These are phyloP conservation scores for Schizosaccharomyces versatilis DNA, from an alignment of 1,139 yeast species.

Conservation along the genomic window DNA sequence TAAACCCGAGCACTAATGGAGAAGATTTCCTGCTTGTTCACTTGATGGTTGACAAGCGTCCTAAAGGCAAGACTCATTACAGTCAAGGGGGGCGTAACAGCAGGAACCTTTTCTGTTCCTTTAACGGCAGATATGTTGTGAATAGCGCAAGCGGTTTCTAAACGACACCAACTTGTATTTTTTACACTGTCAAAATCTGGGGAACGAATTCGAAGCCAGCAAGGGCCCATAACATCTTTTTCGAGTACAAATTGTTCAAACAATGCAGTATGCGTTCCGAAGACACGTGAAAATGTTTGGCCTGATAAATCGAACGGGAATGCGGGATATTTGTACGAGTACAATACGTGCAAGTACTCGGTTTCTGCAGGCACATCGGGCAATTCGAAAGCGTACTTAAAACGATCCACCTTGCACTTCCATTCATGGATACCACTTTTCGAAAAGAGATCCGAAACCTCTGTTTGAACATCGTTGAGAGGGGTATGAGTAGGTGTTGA, in stretches of 20 bases:
- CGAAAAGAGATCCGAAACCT: slow-evolving; percentile 42
- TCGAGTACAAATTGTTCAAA: slow-evolving; percentile 75
- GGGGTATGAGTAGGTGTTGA: slow-evolving; percentile 17
- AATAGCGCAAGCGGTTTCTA: slow-evolving; percentile 39
- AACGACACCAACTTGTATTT: slow-evolving; percentile 60
- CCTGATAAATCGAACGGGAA: slow-evolving; percentile 51
- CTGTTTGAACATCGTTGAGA: slow-evolving; percentile 24
- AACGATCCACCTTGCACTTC: slow-evolving; percentile 47
- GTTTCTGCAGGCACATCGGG: slow-evolving; percentile 59
- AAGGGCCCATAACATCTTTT: slow-evolving; percentile 85
- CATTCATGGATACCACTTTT: slow-evolving; percentile 40
- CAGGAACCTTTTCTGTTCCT: slow-evolving; percentile 29
- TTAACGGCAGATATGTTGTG: slow-evolving; percentile 30
- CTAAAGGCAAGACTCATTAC: slow-evolving; percentile 59
- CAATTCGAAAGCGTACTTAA: slow-evolving; percentile 75
- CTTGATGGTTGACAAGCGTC: slow-evolving; percentile 48
- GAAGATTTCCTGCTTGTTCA: slow-evolving; percentile 67
- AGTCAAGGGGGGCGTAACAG: slow-evolving; percentile 37
- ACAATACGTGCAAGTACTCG: slow-evolving; percentile 55
- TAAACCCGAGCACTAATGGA: slow-evolving; percentile 54
- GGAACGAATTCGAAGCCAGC: slow-evolving; percentile 62
- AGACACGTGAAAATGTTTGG: slow-evolving; percentile 53
- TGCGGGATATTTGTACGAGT: slow-evolving; percentile 47
- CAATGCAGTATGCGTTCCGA: slow-evolving; percentile 52
- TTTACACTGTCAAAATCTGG: slow-evolving; percentile 39